These are phyloP conservation scores for Thielaviopsis cerberus DNA, from an alignment of 2,329 filamentous ascomycete species.

Conservation along the genomic window DNA sequence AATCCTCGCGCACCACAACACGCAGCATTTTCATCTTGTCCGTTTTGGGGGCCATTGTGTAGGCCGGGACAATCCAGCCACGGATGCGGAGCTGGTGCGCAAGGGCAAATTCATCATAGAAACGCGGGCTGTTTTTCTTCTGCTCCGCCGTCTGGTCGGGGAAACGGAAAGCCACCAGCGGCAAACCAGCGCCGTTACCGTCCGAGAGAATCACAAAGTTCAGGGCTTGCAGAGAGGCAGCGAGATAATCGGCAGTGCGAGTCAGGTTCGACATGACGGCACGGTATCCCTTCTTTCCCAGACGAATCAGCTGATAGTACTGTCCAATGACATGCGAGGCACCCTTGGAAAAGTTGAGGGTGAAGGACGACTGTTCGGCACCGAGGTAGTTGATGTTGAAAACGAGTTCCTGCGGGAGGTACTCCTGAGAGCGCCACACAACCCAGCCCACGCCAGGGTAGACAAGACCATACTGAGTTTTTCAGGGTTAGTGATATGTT, in stretches of 20 bases:
- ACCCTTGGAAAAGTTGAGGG: slow-evolving; percentile 91
- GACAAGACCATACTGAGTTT: slow-evolving; percentile 36
- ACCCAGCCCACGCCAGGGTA: slow-evolving; percentile 93
- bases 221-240: slow-evolving; percentile 49
- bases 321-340: slow-evolving; percentile 89
- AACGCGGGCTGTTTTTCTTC: slow-evolving; percentile 29
- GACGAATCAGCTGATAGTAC: slow-evolving; percentile 91
- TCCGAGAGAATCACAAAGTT: slow-evolving; percentile 83
- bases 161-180: slow-evolving; percentile 77
- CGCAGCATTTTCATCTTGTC: slow-evolving; percentile 75
- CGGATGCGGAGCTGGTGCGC: slow-evolving; percentile 73
- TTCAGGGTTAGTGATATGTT: not conserved
- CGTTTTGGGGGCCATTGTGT: slow-evolving; percentile 88
- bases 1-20: slow-evolving; percentile 84
- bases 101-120: slow-evolving; percentile 57
- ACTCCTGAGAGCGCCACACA: slow-evolving; percentile 69
- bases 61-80: slow-evolving; percentile 86
- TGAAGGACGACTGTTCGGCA: slow-evolving; percentile 87
- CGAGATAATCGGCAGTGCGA: slow-evolving; percentile 72
- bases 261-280: slow-evolving; percentile 91
- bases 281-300: slow-evolving; percentile 81
- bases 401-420: slow-evolving; percentile 73
- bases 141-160: slow-evolving; percentile 30
- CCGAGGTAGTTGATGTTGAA: slow-evolving; percentile 99
- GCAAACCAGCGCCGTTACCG: slow-evolving; percentile 57